Base-by-base conservation (phyloP, 1,284 basidiomycete genomes). In the Wolfiporia cocos region DNA sequence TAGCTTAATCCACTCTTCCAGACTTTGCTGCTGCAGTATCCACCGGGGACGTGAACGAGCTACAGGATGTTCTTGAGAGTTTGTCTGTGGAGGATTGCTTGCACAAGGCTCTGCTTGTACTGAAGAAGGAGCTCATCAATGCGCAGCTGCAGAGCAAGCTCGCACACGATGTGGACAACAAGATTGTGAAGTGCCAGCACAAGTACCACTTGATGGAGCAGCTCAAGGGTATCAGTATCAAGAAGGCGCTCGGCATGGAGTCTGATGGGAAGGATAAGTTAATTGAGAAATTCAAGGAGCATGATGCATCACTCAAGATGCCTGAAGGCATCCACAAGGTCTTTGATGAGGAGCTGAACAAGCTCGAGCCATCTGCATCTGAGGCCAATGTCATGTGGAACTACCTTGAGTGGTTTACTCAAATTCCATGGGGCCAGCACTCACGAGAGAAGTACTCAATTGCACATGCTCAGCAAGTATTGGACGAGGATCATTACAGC, bases 151-250 rank as follows among this genome's bases (percentile, higher is more conserved):
- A 98, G 67, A 86, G 80, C 62, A 97, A 97, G 69, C 89, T 99
- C 47, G 86, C 87, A 11, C 79, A 91, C 30, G 95, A 99, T 55
- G 93, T 99, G 18, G 93, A 99, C 62, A 81, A 71, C 70, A 97
- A 97, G 73, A 97, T 99, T 49, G 92, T 92, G 37, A 98, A 98
- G 66, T 77, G 94, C 12, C 95, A 99, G 63, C 74, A 94, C 46
- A 95, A 99, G 69, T 98, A 96, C 61, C 98, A 96, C 65, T 73
- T 99, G 46, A 94, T 92, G 88, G 96, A 99, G 64, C 96, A 99
- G 67, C 78, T 99, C 49, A 97, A 96, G 67, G 93, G 92, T 2
- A 99, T n/a, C n/a, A n/a, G n/a, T n/a, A n/a, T 99, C 68, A 98
- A 99, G 74, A 96, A 95, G 71, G 96, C 98, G 67, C 76, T 99